phyloP scores from a whole-genome alignment of 768 basidiomycete species.

The Lentinus brumalis region DNA sequence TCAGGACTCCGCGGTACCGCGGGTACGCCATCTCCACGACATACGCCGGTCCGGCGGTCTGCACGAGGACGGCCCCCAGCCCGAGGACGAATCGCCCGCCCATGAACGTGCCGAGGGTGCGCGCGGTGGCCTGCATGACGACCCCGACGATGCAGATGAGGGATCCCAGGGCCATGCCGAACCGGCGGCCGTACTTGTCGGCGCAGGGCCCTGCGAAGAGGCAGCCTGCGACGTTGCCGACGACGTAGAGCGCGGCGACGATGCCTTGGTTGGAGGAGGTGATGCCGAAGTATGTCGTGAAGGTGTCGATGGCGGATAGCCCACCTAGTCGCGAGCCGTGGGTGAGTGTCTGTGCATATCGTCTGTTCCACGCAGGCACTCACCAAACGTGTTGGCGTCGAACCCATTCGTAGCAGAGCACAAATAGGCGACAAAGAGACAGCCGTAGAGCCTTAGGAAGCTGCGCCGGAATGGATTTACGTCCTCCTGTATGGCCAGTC shows the following conservation, averaged over 20 bases:
- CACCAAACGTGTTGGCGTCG: constrained; percentile 32
- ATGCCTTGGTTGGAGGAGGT: constrained; percentile 28
- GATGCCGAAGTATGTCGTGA: constrained; percentile 29
- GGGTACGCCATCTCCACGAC: constrained; percentile 72
- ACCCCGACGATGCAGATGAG: constrained; percentile 67
- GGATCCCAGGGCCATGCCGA: constrained; percentile 49
- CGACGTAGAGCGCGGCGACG: constrained; percentile 31
- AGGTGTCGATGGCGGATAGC: constrained; percentile 29
- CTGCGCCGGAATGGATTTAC: constrained; percentile 11
- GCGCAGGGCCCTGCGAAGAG: constrained; percentile 25
- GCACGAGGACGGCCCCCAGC: constrained; percentile 39
- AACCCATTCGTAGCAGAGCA: constrained; percentile 32
- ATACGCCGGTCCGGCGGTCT: constrained; percentile 46
- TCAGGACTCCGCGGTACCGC: constrained; percentile 50
- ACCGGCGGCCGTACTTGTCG: constrained; percentile 27
- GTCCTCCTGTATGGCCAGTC: not conserved
- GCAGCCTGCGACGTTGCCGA: constrained; percentile 31
- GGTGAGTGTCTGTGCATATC: not conserved
- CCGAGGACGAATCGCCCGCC: constrained; percentile 41
- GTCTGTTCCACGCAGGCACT: not conserved
- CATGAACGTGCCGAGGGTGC: constrained; percentile 53
- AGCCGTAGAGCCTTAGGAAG: constrained; percentile 18
- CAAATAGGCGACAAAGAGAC: constrained; percentile 30
- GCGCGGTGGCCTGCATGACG: constrained; percentile 52
- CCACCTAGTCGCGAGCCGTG: constrained; percentile 12